These are phyloP conservation scores for Mentha longifolia DNA, from an alignment of 257 asterid species.

Conservation along the genomic window DNA sequence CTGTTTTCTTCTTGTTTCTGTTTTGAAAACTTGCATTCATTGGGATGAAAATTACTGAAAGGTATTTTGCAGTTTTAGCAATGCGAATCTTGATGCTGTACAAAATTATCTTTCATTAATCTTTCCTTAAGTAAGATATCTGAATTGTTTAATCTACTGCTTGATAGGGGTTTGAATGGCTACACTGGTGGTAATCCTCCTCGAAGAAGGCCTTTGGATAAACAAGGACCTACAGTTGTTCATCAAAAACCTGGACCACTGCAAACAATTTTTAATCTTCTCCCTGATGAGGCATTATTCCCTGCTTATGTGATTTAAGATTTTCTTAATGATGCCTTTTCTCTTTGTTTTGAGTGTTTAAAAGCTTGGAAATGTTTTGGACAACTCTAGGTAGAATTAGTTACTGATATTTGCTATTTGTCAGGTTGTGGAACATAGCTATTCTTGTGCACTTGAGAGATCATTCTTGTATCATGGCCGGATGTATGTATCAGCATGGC, in stretches of 20 bases:
- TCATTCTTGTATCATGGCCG: constrained; percentile 98
- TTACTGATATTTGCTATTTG: constrained; percentile 38
- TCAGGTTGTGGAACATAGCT: constrained; percentile 94
- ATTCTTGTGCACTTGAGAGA: constrained; percentile 98
- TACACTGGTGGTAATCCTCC: constrained; percentile 57
- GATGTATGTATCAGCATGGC: constrained; percentile 91
- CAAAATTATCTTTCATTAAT: not conserved
- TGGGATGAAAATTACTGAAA: constrained; percentile 7
- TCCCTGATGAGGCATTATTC: constrained; percentile 79
- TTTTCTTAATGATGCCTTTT: constrained; percentile 28
- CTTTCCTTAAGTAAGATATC: constrained; percentile 22
- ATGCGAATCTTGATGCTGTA: not conserved
- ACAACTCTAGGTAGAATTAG: constrained; percentile 30
- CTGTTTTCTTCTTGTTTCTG: constrained; percentile 9
- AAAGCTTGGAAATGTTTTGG: constrained; percentile 13
- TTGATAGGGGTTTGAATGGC: constrained; percentile 72
- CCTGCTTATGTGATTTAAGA: constrained; percentile 28
- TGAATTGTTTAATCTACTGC: constrained; percentile 56
- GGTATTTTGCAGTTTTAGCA: constrained; percentile 11
- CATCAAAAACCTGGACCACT: constrained; percentile 95
- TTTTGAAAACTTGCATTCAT: not conserved
- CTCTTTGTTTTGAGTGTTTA: constrained; percentile 25
- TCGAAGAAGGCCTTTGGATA: constrained; percentile 66
- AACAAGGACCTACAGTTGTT: constrained; percentile 82
- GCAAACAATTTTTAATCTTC: constrained; percentile 88